Evolutionary conservation across 805 yeast species (phyloP), one percentile per base, ranked within the genome.

Genomic region (Starmerella sp.): DNA sequence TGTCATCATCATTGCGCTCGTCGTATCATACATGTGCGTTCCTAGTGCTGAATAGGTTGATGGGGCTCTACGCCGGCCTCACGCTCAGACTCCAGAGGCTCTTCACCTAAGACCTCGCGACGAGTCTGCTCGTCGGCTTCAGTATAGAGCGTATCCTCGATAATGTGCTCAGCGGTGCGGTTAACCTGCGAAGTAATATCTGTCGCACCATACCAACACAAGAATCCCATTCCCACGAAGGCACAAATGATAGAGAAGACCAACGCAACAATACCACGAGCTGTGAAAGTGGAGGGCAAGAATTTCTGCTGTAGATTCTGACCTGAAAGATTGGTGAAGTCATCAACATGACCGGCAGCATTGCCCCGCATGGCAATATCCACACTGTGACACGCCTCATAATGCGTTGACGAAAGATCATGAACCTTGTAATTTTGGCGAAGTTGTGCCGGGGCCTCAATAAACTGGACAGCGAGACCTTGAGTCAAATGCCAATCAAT

Each of bases 401-500:
- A 72, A 72, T 79, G 84, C 69, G 76, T 76, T 2, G 79, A 82
- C 38, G 90, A 77, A 11, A 61, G 34, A n/a, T 58, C 57, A 35
- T 60, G 63, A 51, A 90, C 66, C 52, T 75, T 75, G 71, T 85
- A 86, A 54, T 71, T 63, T 54, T 74, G 73, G 17, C 69, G 69
- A 50, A 91, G 75, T 54, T 76, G 76, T 10, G 69, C 62, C 32
- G 98, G 98, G 54, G 88, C 96, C 73, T 91, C 98, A 53, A 91
- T 73, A 45, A 93, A 73, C 10, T 77, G 75, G 54, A 89, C 64
- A 11, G 95, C 95, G 64, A 91, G 78, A 66, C 98, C 98, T 75
- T 93, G 97, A 66, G 82, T 78, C 76, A 91, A 78, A 74, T 93
- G 98, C 98, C 98, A 91, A 70, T 93, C 97, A 66, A 93, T 85